Base-by-base conservation (phyloP, 177 flowering plant species). In the Vitis hybrid region DNA sequence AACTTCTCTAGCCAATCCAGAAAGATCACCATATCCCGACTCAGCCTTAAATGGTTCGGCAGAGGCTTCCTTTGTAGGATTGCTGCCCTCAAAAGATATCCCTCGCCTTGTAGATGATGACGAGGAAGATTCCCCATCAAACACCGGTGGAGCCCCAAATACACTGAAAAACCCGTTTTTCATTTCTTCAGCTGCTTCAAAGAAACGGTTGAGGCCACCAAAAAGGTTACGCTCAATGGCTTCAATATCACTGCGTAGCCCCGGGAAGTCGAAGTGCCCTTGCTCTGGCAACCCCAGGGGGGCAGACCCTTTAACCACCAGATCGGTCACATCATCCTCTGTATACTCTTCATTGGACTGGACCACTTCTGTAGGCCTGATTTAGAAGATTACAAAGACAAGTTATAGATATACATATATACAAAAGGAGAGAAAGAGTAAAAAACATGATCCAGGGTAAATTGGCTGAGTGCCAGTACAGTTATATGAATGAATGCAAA, bases 171-270 rank as follows among this genome's bases (percentile, higher is more conserved):
- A 81, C 2, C 78, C 84, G 22, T 84, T 86, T 70, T 55, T 86
- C 87, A 93, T 81, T 68, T 83, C 97, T 34, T 91, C 97, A 15
- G 93, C 97, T 61, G 87, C 93, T 50, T 88, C 93, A 48, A 91
- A 76, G 73, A 95, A 87, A 11, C 83, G 81, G 63, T 59, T 63
- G 10, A 93, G 45, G 52, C 91, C 84, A 52, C 87, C 86, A 72
- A 84, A 73, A 29, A 88, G 55, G 57, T 55, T 73, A 3, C 80
- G 83, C 57, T 86, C 94, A 58, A 91, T 81, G 61, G 80, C 78
- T 55, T 93, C 94, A 10, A 95, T 81, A 31, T 91, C 99, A 59
- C 80, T 82, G 2, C 85, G 88, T n/a, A 90, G 79, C 9, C 97
- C 94, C 70, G 98, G 96, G 68, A 90, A 90, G 59, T 71, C 70